Evolutionary conservation across 257 asterid genomes (phyloP).

Genomic region (Przewalskia tangutica): DNA sequence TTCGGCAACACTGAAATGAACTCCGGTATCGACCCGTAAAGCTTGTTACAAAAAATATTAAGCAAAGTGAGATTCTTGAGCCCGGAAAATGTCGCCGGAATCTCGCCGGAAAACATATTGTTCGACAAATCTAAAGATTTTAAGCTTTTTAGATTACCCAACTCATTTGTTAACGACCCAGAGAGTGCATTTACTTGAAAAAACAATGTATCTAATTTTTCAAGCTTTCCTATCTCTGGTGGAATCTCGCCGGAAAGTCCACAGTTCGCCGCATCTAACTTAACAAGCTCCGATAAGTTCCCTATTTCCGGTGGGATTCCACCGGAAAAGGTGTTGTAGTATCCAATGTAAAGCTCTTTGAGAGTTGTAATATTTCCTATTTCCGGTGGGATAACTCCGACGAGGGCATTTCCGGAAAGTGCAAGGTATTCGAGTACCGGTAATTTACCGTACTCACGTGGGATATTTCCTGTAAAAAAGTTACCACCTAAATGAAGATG

Average conservation of each 20-base stretch:
- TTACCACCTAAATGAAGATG: constrained; percentile 84
- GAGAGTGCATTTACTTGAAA: constrained; percentile 76
- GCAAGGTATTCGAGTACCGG: constrained; percentile 59
- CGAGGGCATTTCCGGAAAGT: constrained; percentile 68
- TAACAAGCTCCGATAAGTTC: constrained; percentile 40
- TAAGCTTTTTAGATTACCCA: constrained; percentile 57
- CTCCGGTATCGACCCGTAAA: constrained; percentile 82
- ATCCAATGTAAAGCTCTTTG: constrained; percentile 71
- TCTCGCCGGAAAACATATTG: constrained; percentile 62
- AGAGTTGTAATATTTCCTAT: constrained; percentile 53
- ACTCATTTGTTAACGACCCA: constrained; percentile 55
- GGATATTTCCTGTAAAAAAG: constrained; percentile 52
- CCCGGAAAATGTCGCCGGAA: constrained; percentile 49
- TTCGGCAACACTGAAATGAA: constrained; percentile 66
- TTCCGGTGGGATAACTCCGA: constrained; percentile 59
- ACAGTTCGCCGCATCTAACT: constrained; percentile 80
- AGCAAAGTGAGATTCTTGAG: constrained; percentile 62
- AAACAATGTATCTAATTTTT: constrained; percentile 75
- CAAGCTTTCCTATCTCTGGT: constrained; percentile 50
- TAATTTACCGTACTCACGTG: constrained; percentile 51
- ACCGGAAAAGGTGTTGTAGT: constrained; percentile 58
- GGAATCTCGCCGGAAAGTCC: constrained; percentile 74
- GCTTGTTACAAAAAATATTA: constrained; percentile 78
- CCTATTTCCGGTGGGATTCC: constrained; percentile 79
- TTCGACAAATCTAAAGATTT: constrained; percentile 90